Evolutionary conservation across 2,329 filamentous ascomycete species (phyloP).

Genomic region (Colletotrichum musae): DNA sequence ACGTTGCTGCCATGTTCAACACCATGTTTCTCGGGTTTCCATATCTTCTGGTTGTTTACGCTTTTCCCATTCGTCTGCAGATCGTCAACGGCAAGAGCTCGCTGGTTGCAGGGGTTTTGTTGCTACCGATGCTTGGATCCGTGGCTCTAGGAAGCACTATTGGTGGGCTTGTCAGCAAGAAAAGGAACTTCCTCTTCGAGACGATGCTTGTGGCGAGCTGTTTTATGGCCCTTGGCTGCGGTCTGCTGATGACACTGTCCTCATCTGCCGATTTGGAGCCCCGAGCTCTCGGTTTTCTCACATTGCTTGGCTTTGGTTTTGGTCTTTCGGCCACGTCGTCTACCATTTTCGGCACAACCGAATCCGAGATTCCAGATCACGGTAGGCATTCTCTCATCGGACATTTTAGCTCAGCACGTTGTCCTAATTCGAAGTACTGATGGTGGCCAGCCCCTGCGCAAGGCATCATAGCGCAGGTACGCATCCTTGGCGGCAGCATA

Average conservation of each 20-base stretch:
- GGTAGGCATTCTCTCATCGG: conserved; percentile 52
- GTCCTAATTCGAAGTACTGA: conserved; percentile 20
- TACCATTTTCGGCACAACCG: conserved; percentile 61
- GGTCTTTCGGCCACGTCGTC: conserved; percentile 63
- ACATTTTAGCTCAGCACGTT: not conserved
- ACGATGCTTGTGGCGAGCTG: conserved; percentile 58
- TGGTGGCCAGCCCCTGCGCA: conserved; percentile 62
- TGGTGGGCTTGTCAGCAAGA: conserved; percentile 59
- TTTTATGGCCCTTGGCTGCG: conserved; percentile 63
- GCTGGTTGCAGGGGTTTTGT: conserved; percentile 64
- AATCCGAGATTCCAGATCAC: conserved; percentile 60
- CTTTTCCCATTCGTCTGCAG: conserved; percentile 65
- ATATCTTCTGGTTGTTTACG: conserved; percentile 64
- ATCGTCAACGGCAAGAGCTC: conserved; percentile 63
- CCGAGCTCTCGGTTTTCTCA: conserved; percentile 64
- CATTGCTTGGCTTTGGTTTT: conserved; percentile 67
- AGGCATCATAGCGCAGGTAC: conserved; percentile 65
- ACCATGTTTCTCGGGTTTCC: conserved; percentile 66
- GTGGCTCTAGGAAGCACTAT: conserved; percentile 61
- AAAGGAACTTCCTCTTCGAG: conserved; percentile 59
- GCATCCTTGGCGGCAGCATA: conserved; percentile 68
- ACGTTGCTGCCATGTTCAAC: conserved; percentile 58
- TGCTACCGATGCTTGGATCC: conserved; percentile 67
- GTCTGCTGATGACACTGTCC: conserved; percentile 57
- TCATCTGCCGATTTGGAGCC: conserved; percentile 53